A percentile compares a stretch with the other conserved stretches of the same genome.
Conservation (phyloP, 2,329 filamentous ascomycete genomes). For the Penicillium concentricum region DNA sequence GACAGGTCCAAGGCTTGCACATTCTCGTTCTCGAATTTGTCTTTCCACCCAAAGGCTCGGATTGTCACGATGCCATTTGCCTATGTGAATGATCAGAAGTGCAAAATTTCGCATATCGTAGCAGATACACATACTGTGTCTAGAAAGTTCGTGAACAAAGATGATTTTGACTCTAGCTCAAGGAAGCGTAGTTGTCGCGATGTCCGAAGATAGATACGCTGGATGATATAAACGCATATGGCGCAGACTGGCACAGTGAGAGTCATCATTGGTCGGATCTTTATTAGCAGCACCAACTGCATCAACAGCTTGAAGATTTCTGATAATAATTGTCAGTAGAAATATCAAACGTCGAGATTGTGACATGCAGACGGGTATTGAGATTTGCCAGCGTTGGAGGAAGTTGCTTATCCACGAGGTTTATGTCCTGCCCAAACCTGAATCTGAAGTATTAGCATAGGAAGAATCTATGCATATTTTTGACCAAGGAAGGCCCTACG, state of each 20-base stretch:
- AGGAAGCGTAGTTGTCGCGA: slow-evolving; percentile 5
- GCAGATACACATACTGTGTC: neutral
- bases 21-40: neutral
- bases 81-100: neutral
- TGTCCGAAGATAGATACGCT: slow-evolving; percentile 4
- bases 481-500: neutral
- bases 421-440: slow-evolving; percentile 3
- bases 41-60: neutral
- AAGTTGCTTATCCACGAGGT: slow-evolving; percentile 1
- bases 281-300: neutral
- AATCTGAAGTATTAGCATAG: neutral
- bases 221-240: neutral
- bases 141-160: neutral
- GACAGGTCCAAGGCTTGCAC: neutral
- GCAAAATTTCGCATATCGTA: neutral
- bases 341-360: neutral
- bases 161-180: slow-evolving; percentile 2
- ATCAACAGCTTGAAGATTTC: neutral
- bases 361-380: neutral
- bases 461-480: neutral
- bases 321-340: neutral
- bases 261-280: neutral
- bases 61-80: neutral
- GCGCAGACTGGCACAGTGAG: neutral
- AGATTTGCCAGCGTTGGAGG: slow-evolving; percentile 2